Conservation (phyloP, 768 basidiomycete genomes). For the Tylopilus rubrobrunneus region DNA sequence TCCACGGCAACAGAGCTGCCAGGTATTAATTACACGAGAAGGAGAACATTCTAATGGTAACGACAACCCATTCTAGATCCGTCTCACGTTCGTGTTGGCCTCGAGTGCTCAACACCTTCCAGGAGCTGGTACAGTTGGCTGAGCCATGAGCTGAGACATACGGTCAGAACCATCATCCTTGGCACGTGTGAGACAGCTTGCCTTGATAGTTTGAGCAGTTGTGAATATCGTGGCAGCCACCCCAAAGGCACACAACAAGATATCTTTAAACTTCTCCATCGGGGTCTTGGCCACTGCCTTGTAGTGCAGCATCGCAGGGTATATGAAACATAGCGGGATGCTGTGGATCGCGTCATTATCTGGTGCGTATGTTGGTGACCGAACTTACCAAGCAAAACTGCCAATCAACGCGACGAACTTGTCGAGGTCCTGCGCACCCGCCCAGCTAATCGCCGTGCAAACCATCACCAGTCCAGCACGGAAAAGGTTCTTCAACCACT, state of each 20-base stretch:
- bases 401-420: conserved; percentile 95
- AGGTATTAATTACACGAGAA: conserved; percentile 11
- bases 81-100: not conserved
- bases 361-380: not conserved
- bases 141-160: conserved; percentile 53
- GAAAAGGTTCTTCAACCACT: conserved; percentile 96
- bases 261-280: conserved; percentile 63
- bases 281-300: conserved; percentile 76
- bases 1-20: conserved; percentile 15
- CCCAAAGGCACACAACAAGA: conserved; percentile 74
- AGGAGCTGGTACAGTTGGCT: conserved; percentile 40
- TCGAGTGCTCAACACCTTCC: conserved; percentile 25
- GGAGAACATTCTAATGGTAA: conserved; percentile 5
- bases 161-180: conserved; percentile 9
- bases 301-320: conserved; percentile 91
- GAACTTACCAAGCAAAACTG: conserved; percentile 83
- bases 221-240: conserved; percentile 71
- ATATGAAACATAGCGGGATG: conserved; percentile 90
- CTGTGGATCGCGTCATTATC: conserved; percentile 37
- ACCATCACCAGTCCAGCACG: conserved; percentile 70
- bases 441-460: conserved; percentile 79
- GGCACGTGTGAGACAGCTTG: conserved; percentile 20
- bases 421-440: conserved; percentile 85
- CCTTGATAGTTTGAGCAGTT: conserved; percentile 72
- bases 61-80: not conserved